phyloP scores from a whole-genome alignment of 805 yeast species.

The Starmerella powellii region DNA sequence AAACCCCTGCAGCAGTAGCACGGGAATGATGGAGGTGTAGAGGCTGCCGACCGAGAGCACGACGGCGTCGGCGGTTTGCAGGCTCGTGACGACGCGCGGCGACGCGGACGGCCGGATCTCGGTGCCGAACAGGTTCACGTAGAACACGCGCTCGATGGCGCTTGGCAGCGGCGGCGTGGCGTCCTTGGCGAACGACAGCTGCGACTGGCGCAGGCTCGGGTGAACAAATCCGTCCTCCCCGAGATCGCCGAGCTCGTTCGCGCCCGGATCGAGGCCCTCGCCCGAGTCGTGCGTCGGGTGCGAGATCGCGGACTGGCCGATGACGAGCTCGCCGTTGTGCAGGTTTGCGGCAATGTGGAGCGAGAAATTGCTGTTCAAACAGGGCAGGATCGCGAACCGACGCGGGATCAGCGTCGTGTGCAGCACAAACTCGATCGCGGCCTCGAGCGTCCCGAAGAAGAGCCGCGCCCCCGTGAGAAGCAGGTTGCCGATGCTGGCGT shows the following conservation, averaged over 20 bases:
- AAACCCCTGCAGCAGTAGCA: conserved; percentile 53
- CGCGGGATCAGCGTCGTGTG: conserved; percentile 51
- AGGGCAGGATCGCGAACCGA: conserved; percentile 53
- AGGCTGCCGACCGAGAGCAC: conserved; percentile 78
- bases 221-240: conserved; percentile 40
- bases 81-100: conserved; percentile 42
- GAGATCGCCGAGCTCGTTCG: not conserved
- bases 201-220: conserved; percentile 65
- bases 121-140: conserved; percentile 78
- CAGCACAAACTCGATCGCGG: conserved; percentile 65
- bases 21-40: conserved; percentile 78
- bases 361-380: conserved; percentile 71
- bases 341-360: conserved; percentile 75
- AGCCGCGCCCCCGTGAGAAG: conserved; percentile 70
- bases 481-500: conserved; percentile 77
- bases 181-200: conserved; percentile 56
- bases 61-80: conserved; percentile 41
- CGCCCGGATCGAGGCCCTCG: conserved; percentile 7
- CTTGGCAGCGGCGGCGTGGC: conserved; percentile 52
- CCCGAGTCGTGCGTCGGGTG: conserved; percentile 60
- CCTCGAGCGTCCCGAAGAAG: conserved; percentile 72
- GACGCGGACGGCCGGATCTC: conserved; percentile 71
- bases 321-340: conserved; percentile 55
- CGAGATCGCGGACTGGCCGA: conserved; percentile 88
- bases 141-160: conserved; percentile 60